Percentiles rank a stretch among this genome's conserved stretches.
Evolutionary conservation across 108 stramenopile species (phyloP).

Genomic region (Licmophora abbreviata): DNA sequence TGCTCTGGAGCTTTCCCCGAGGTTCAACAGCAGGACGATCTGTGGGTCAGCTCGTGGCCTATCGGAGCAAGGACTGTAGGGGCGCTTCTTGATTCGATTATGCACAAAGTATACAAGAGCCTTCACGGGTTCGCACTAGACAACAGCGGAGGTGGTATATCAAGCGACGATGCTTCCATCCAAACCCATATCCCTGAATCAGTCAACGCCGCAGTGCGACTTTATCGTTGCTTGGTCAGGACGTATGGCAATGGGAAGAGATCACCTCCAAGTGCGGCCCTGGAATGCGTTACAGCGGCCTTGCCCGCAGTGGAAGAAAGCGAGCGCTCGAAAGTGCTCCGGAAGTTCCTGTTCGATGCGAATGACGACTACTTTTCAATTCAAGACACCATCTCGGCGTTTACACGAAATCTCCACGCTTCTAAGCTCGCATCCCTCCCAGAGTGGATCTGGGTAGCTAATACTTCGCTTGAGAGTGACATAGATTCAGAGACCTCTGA

Average conservation of each 20-base stretch:
- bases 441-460: not conserved
- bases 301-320: conserved; percentile 49
- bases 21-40: not conserved
- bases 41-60: conserved; percentile 57
- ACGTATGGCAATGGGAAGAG: conserved; percentile 49
- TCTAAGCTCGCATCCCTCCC: not conserved
- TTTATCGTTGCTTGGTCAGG: conserved; percentile 73
- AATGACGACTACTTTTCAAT: conserved; percentile 14
- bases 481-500: conserved; percentile 2
- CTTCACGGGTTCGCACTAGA: conserved; percentile 60
- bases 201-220: conserved; percentile 44
- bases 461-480: too few relatives aligned
- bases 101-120: conserved; percentile 51
- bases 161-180: too few relatives aligned
- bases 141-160: too few relatives aligned
- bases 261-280: conserved; percentile 53
- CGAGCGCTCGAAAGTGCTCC: conserved; percentile 32
- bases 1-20: conserved; percentile 22
- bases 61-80: conserved; percentile 46
- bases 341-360: conserved; percentile 43
- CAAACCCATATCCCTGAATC: too few relatives aligned
- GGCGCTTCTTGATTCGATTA: conserved; percentile 38
- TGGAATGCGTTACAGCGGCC: conserved; percentile 45
- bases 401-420: not conserved
- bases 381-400: not conserved